Percentiles rank a stretch among this genome's conserved stretches.
These are phyloP conservation scores for Pleurotus sapidus DNA, from an alignment of 768 basidiomycete species.

Conservation along the genomic window DNA sequence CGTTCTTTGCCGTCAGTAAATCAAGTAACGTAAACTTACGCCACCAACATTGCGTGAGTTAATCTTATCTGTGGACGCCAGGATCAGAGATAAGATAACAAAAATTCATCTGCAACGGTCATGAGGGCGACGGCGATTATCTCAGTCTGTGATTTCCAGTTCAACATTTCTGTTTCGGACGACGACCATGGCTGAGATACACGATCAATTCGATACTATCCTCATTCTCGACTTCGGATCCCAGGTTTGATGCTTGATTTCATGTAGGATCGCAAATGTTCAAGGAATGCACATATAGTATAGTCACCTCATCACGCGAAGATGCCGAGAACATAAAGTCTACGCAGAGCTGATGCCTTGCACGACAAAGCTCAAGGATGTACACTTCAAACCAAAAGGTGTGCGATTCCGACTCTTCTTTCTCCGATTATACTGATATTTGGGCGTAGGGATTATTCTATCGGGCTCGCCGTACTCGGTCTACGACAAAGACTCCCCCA, in stretches of 20 bases:
- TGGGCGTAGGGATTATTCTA: slow-evolving; percentile 75
- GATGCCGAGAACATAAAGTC: slow-evolving; percentile 96
- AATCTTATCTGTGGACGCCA: too few relatives aligned
- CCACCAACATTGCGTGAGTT: too few relatives aligned
- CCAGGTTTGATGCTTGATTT: slow-evolving; percentile 50
- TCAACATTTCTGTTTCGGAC: background rate
- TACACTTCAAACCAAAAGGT: slow-evolving; percentile 96
- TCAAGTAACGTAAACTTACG: too few relatives aligned
- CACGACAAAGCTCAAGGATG: slow-evolving; percentile 83
- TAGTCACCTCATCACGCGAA: slow-evolving; percentile 93
- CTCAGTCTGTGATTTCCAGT: too few relatives aligned
- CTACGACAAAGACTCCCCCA: slow-evolving; percentile 92
- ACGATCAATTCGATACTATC: slow-evolving; percentile 93
- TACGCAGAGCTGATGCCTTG: slow-evolving; percentile 98
- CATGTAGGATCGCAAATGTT: background rate
- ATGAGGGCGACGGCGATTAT: too few relatives aligned
- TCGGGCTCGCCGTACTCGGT: slow-evolving; percentile 99
- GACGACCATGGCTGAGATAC: slow-evolving; percentile 74
- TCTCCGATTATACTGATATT: slow-evolving; percentile 1
- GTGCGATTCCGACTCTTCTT: slow-evolving; percentile 3
- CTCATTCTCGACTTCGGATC: slow-evolving; percentile 98
- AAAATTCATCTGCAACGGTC: too few relatives aligned
- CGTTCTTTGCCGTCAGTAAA: too few relatives aligned
- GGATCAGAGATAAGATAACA: too few relatives aligned
- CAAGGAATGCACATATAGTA: slow-evolving; percentile 51